These are phyloP conservation scores for Petasospora fabianii DNA, from an alignment of 1,139 yeast genomes.

Conservation along the genomic window DNA sequence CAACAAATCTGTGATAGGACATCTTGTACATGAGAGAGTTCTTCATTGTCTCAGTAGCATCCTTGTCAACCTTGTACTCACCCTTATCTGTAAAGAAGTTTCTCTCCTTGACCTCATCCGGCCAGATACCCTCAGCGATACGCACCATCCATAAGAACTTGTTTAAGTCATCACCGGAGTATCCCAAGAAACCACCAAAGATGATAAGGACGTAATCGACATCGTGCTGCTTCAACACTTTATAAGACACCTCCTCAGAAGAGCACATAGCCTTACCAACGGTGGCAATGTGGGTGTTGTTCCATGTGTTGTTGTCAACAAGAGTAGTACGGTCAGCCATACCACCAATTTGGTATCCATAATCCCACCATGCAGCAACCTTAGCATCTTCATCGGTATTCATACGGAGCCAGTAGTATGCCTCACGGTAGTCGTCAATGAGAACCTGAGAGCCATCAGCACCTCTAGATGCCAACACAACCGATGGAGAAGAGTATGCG, in stretches of 20 bases:
- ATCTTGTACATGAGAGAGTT: slow-evolving; percentile 92
- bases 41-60: slow-evolving; percentile 81
- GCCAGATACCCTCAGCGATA: slow-evolving; percentile 99
- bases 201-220: slow-evolving; percentile 92
- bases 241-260: slow-evolving; percentile 81
- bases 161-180: slow-evolving; percentile 94
- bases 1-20: slow-evolving; percentile 86
- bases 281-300: slow-evolving; percentile 98
- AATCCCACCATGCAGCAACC: slow-evolving; percentile 99
- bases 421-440: slow-evolving; percentile 98
- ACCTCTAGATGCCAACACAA: slow-evolving; percentile 78
- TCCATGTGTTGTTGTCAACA: slow-evolving; percentile 99
- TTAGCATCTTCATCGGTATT: slow-evolving; percentile 95
- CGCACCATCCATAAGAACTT: slow-evolving; percentile 99
- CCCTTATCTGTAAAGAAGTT: slow-evolving; percentile 81
- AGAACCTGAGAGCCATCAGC: slow-evolving; percentile 84
- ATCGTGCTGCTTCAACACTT: slow-evolving; percentile 84
- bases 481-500: slow-evolving; percentile 97
- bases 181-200: slow-evolving; percentile 93
- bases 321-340: slow-evolving; percentile 99
- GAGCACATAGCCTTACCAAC: slow-evolving; percentile 98
- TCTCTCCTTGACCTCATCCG: slow-evolving; percentile 88
- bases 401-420: slow-evolving; percentile 98
- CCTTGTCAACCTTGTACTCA: slow-evolving; percentile 81
- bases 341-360: slow-evolving; percentile 99